A percentile compares a stretch with the other conserved stretches of the same genome.
Conservation (phyloP, 768 basidiomycete genomes). For the Trametes cubensis region DNA sequence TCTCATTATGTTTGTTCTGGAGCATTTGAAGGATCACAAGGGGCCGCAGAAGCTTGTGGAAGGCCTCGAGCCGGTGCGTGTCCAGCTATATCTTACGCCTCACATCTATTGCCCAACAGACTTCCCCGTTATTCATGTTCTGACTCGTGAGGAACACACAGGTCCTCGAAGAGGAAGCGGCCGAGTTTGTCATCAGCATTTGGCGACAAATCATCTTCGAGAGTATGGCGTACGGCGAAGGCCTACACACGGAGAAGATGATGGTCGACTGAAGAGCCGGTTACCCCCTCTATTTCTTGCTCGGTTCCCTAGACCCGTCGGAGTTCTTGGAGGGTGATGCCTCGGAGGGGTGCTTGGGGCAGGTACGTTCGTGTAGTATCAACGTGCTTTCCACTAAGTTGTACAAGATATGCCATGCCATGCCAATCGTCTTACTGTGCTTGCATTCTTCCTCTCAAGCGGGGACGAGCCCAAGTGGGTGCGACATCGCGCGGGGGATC, state of each 20-base stretch:
- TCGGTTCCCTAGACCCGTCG: background rate
- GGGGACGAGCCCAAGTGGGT: background rate
- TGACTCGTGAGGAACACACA: slow-evolving; percentile 35
- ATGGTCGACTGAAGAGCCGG: slow-evolving; percentile 60
- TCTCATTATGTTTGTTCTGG: slow-evolving; percentile 89
- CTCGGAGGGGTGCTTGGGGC: slow-evolving; percentile 25
- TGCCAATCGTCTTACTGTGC: slow-evolving; percentile 23
- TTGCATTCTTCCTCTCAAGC: slow-evolving; percentile 6
- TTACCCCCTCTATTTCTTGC: background rate
- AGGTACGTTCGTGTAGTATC: slow-evolving; percentile 37
- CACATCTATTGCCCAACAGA: background rate
- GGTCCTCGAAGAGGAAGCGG: slow-evolving; percentile 93
- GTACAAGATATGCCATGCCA: slow-evolving; percentile 28
- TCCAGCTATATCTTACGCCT: background rate
- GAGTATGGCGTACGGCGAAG: slow-evolving; percentile 91
- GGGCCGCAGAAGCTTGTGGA: slow-evolving; percentile 83
- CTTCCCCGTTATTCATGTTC: background rate
- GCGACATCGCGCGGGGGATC: too few relatives aligned
- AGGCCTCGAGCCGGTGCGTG: slow-evolving; percentile 85
- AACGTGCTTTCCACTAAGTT: slow-evolving; percentile 29
- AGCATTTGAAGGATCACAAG: slow-evolving; percentile 92
- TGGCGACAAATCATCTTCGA: slow-evolving; percentile 96
- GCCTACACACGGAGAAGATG: slow-evolving; percentile 83
- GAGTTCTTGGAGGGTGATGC: background rate
- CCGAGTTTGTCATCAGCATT: slow-evolving; percentile 71